Conservation (phyloP, 2,329 filamentous ascomycete species). For the Ramularia endophylla region DNA sequence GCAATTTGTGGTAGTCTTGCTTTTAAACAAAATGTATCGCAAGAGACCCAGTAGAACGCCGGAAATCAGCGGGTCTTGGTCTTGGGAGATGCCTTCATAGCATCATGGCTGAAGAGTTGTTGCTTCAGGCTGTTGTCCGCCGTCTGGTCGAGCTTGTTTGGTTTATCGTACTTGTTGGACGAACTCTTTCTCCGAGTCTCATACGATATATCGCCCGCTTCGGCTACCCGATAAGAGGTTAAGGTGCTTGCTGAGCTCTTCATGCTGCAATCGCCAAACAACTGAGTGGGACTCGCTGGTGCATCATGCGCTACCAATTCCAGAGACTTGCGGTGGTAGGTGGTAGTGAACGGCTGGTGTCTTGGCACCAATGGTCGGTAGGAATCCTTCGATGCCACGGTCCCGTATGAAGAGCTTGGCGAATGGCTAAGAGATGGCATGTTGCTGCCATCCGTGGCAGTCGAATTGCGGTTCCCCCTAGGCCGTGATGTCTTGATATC, state of each 20-base stretch:
- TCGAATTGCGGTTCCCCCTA: background rate
- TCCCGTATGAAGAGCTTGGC: constrained; percentile 40
- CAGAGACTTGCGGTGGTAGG: constrained; percentile 32
- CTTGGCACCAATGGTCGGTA: constrained; percentile 36
- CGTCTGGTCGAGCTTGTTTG: constrained; percentile 19
- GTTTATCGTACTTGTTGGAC: constrained; percentile 11
- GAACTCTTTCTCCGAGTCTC: constrained; percentile 16
- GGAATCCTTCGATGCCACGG: constrained; percentile 36
- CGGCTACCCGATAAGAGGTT: constrained; percentile 27
- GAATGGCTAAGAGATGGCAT: constrained; percentile 43
- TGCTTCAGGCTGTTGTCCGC: constrained; percentile 14
- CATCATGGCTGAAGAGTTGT: constrained; percentile 31
- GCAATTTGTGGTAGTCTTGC: too few species aligned
- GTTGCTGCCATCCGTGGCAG: too few species aligned
- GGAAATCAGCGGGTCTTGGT: background rate
- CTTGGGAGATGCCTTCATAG: constrained; percentile 25
- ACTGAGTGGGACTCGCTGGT: constrained; percentile 16
- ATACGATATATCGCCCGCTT: constrained; percentile 23
- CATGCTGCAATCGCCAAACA: constrained; percentile 24
- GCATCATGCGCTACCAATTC: constrained; percentile 41
- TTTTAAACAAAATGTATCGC: too few species aligned
- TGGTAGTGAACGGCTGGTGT: constrained; percentile 36
- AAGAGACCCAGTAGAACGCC: too few species aligned
- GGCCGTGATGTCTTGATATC: constrained; percentile 17
- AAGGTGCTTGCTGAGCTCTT: constrained; percentile 29